phyloP scores from a whole-genome alignment of 306 rosid species.

The Medicago ruthenica region DNA sequence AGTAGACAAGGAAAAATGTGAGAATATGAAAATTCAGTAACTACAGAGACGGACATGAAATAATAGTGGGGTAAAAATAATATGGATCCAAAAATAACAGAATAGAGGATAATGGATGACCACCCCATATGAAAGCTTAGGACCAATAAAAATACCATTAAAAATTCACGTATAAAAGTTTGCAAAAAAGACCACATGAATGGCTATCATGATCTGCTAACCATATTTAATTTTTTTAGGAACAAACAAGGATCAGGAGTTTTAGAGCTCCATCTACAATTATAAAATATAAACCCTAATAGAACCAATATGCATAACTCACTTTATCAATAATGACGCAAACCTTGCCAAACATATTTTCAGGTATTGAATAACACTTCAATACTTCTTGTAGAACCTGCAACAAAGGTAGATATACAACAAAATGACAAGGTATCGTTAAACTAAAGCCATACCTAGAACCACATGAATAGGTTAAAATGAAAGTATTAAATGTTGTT shows the following conservation, averaged over 20 bases:
- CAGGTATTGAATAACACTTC: slow-evolving; percentile 70
- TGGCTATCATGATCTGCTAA: slow-evolving; percentile 25
- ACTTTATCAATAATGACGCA: slow-evolving; percentile 98
- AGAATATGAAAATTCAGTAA: slow-evolving; percentile 35
- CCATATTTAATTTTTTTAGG: slow-evolving; percentile 30
- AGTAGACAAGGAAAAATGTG: slow-evolving; percentile 10
- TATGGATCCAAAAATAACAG: slow-evolving; percentile 22
- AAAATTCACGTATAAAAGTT: not conserved
- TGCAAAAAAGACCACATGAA: not conserved
- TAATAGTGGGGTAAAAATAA: slow-evolving; percentile 4
- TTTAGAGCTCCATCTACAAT: slow-evolving; percentile 29
- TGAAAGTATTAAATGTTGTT: not conserved
- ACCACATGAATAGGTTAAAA: slow-evolving; percentile 31
- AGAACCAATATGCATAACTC: slow-evolving; percentile 45
- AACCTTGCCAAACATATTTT: slow-evolving; percentile 82
- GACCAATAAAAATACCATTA: slow-evolving; percentile 13
- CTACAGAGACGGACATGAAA: slow-evolving; percentile 20
- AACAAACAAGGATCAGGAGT: slow-evolving; percentile 34
- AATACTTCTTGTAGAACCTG: slow-evolving; percentile 94
- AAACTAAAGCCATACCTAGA: slow-evolving; percentile 37
- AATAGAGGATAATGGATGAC: slow-evolving; percentile 17
- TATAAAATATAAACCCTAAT: slow-evolving; percentile 27
- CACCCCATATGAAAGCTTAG: slow-evolving; percentile 24
- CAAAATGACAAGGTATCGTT: slow-evolving; percentile 5
- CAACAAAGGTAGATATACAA: slow-evolving; percentile 37